These are phyloP conservation scores for Dryas drummondii DNA, from an alignment of 306 rosid genomes.

Conservation along the genomic window DNA sequence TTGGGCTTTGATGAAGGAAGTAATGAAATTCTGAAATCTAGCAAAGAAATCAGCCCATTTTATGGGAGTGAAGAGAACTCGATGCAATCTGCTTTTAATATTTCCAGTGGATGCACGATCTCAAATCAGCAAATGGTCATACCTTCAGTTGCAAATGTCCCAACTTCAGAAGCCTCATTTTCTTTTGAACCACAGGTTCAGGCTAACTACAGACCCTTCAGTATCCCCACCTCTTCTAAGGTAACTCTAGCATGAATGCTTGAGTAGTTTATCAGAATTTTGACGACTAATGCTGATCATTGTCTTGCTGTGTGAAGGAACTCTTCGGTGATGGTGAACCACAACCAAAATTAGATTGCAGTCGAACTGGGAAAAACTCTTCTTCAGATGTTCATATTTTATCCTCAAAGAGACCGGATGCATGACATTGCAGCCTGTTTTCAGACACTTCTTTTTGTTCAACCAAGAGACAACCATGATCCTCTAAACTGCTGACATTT, in stretches of 20 bases:
- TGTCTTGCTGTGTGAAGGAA: constrained; percentile 44
- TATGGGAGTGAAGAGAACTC: constrained; percentile 38
- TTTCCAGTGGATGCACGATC: constrained; percentile 45
- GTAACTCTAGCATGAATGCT: constrained; percentile 23
- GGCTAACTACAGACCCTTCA: constrained; percentile 37
- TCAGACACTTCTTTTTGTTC: constrained; percentile 24
- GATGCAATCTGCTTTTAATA: constrained; percentile 33
- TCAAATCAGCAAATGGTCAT: constrained; percentile 42
- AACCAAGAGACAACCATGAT: constrained; percentile 29
- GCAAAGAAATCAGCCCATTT: constrained; percentile 36
- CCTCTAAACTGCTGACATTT: constrained; percentile 31
- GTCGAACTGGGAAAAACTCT: constrained; percentile 37
- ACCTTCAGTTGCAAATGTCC: constrained; percentile 39
- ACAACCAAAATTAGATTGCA: constrained; percentile 38
- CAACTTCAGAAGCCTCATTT: constrained; percentile 41
- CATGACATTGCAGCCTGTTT: constrained; percentile 19
- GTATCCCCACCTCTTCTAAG: constrained; percentile 36
- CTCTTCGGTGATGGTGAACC: constrained; percentile 33
- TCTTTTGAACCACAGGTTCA: constrained; percentile 44
- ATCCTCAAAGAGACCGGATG: constrained; percentile 23
- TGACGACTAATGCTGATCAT: constrained; percentile 22
- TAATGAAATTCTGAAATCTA: constrained; percentile 43
- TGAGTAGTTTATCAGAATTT: not conserved
- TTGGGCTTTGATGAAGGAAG: constrained; percentile 46
- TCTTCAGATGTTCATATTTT: constrained; percentile 40